These are phyloP conservation scores for Penicillium pulvis DNA, from an alignment of 495 filamentous ascomycete genomes.

Conservation along the genomic window DNA sequence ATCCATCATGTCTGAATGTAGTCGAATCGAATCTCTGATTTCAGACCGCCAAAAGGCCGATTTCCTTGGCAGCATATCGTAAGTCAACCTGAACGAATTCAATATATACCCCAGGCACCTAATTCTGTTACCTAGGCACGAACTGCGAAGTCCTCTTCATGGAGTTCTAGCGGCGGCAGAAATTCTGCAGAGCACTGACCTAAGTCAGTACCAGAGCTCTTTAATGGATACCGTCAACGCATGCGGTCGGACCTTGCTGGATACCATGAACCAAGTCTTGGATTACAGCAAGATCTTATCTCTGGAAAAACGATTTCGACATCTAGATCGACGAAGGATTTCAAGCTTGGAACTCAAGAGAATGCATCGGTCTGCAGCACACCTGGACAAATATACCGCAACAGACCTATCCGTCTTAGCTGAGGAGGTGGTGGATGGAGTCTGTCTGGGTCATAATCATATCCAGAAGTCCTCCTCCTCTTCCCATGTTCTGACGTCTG, in stretches of 20 bases:
- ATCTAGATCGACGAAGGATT: conserved; percentile 25
- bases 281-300: conserved; percentile 26
- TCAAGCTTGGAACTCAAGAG: conserved; percentile 23
- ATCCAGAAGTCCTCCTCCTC: conserved; percentile 1
- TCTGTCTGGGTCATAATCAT: conserved; percentile 16
- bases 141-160: conserved; percentile 74
- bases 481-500: background rate
- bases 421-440: conserved; percentile 22
- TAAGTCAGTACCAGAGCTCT: conserved; percentile 54
- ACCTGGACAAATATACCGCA: conserved; percentile 11
- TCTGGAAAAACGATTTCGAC: conserved; percentile 14
- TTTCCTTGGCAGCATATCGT: conserved; percentile 72
- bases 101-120: conserved; percentile 32
- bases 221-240: conserved; percentile 72
- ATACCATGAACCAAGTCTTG: conserved; percentile 37
- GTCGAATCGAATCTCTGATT: conserved; percentile 56
- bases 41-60: conserved; percentile 66
- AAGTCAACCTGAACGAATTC: conserved; percentile 30
- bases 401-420: conserved; percentile 14
- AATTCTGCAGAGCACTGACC: conserved; percentile 49
- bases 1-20: conserved; percentile 66
- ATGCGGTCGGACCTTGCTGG: conserved; percentile 69
- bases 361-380: conserved; percentile 27
- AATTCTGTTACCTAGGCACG: conserved; percentile 54
- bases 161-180: conserved; percentile 73